Conservation (phyloP, 768 basidiomycete genomes). For the Imleria badia region DNA sequence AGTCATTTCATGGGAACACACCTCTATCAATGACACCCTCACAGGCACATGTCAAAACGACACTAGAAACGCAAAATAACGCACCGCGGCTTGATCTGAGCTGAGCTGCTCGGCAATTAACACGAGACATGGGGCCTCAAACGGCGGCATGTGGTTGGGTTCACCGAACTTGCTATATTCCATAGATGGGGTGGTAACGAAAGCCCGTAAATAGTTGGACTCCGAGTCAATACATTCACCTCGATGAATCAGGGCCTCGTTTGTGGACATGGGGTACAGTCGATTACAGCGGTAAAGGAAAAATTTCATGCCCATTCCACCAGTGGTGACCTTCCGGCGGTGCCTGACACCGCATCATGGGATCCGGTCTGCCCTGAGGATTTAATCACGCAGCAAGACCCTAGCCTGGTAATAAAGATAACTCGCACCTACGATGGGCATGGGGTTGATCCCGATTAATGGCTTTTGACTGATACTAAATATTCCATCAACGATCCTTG, state of each 20-base stretch:
- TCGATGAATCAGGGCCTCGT: background rate
- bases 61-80: constrained; percentile 19
- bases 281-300: background rate
- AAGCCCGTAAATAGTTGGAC: constrained; percentile 5
- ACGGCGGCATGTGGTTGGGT: background rate
- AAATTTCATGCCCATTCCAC: too few relatives aligned
- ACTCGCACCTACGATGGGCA: background rate
- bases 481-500: background rate
- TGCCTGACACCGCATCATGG: too few relatives aligned
- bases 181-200: background rate
- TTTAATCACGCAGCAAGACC: background rate
- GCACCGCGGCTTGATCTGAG: constrained; percentile 28
- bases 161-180: background rate
- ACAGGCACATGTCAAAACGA: constrained; percentile 14
- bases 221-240: background rate
- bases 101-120: constrained; percentile 9
- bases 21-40: constrained; percentile 43
- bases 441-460: background rate
- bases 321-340: too few relatives aligned
- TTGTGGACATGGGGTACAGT: background rate
- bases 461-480: background rate
- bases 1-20: constrained; percentile 57
- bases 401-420: background rate
- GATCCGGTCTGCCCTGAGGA: background rate
- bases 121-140: background rate